Base-by-base conservation (phyloP, 2,329 filamentous ascomycete species). In the Stachybotrys chartarum region DNA sequence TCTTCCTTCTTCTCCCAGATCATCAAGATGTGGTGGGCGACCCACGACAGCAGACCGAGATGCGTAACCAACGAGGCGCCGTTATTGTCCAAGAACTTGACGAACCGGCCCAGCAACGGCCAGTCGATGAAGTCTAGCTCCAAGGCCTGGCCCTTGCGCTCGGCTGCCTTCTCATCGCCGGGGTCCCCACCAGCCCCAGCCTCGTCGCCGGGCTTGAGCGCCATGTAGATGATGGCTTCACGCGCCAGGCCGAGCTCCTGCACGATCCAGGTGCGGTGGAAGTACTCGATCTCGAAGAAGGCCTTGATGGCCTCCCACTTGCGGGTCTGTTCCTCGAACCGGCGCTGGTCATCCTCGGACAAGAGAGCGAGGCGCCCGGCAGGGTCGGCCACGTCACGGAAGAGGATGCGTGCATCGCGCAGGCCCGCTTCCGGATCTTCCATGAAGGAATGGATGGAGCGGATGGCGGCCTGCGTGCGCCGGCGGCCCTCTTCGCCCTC, bases 181-280 rank as follows among this genome's bases (percentile, higher is more conserved):
- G n/a, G n/a, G n/a, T n/a, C n/a, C n/a, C n/a, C n/a, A n/a, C n/a
- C n/a, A 16, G 39, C 39, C 39, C 8, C 39, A 44, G 39, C 39
- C 16, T 44, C 39, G 39, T 44, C 39, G 39, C 39, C 39, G 39
- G 39, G 39, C 39, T 44, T 44, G 8, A 44, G 39, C 39, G 39
- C 39, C 39, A 44, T 44, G 39, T 16, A 44, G 39, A 44, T 8
- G 39, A 44, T 44, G 39, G 39, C 39, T 44, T 50, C 47, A 14
- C 50, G 46, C 4, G 58, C 60, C 5, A 61, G 47, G 18, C 57
- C 58, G n/a, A 58, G 57, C 31, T 63, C 61, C 30, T 61, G 60
- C 8, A 63, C 58, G 16, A 60, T 60, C 61, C 61, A 62, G 3
- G 59, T 60, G n/a, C 61, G 59, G 10, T 58, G 60, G 6, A 58